Evolutionary conservation across 768 basidiomycete genomes (phyloP), one percentile per base, ranked within the genome.

Genomic region (Amanita polypyramis): DNA sequence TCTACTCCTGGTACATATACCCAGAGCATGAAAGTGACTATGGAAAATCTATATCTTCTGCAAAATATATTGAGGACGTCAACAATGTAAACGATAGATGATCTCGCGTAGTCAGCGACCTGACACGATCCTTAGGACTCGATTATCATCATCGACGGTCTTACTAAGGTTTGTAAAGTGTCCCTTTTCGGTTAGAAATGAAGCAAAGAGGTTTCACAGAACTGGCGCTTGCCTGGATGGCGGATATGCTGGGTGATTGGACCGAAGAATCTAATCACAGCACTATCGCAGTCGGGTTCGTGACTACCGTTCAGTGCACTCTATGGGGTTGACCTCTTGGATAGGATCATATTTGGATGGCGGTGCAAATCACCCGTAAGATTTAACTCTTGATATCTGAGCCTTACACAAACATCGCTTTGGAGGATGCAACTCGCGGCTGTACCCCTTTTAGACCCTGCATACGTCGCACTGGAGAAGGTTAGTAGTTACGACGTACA

Each of bases 1-100:
- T 94, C 65, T 95, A 96, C 60, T 90, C 87, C 8, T 95, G 92
- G 90, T 94, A 95, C 62, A 83, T 91, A 46, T 95, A 94, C 61
- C 88, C 83, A 9, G 87, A 94, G 38, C 65, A 78, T 49, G 79
- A 79, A 10, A 68, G 73, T 45, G 86, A 91, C 51, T 73, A 74
- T 49, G 92, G 91, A 12, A 78, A 80, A 52, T 82, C 85, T 7
- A 62, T 95, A 23, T 91, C 87, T 7, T 86, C 85, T 0, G 92
- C 93, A 0, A 73, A 75, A 59, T 94, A 82, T 56, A 70, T 97
- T 37, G 79, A 94, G 15, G 84, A 96, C 56, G 94, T 97, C 43
- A 79, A 97, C 61, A 62, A 79, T 57, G 80, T 80, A 50, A 35
- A 65, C 52, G 36, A 25, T 21, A 27, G 14, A 25, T 39, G 19